These are phyloP conservation scores for Geotrichum carabidarum DNA, from an alignment of 1,139 yeast species.

Conservation along the genomic window DNA sequence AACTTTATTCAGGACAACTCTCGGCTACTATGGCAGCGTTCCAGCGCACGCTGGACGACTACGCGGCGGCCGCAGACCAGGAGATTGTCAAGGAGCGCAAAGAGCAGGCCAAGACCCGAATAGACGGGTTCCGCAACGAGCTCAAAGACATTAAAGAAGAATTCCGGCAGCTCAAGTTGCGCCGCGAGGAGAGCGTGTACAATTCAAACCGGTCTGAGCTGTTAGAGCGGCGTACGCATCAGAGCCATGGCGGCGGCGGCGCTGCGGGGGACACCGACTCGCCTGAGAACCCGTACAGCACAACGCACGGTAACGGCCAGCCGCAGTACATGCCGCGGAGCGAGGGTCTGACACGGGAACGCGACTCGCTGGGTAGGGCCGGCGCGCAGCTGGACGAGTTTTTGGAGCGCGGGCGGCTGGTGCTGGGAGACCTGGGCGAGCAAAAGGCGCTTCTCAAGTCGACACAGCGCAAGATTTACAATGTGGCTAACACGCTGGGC, in stretches of 20 bases:
- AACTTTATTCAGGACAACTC: constrained; percentile 50
- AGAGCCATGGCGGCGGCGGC: not conserved
- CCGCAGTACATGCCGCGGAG: constrained; percentile 35
- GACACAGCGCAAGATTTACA: constrained; percentile 61
- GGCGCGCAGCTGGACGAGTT: constrained; percentile 83
- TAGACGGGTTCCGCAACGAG: constrained; percentile 58
- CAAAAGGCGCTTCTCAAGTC: constrained; percentile 69
- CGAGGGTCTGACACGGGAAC: constrained; percentile 68
- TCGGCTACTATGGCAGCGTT: constrained; percentile 77
- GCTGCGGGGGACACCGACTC: constrained; percentile 21
- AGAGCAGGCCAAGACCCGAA: constrained; percentile 59
- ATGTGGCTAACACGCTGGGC: constrained; percentile 74
- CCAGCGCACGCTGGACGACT: constrained; percentile 71
- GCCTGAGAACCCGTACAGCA: constrained; percentile 59
- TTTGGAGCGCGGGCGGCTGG: constrained; percentile 80
- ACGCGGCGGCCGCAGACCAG: constrained; percentile 58
- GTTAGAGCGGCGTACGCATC: constrained; percentile 48
- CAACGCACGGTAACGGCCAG: constrained; percentile 8
- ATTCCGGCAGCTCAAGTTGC: constrained; percentile 58
- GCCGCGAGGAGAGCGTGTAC: constrained; percentile 52
- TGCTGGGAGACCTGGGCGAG: constrained; percentile 79
- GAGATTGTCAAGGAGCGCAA: constrained; percentile 54
- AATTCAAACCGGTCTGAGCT: constrained; percentile 55
- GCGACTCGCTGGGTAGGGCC: constrained; percentile 60
- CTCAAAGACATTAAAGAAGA: constrained; percentile 51